These are phyloP conservation scores for Diaporthe citrichinensis DNA, from an alignment of 2,329 filamentous ascomycete genomes.

Conservation along the genomic window DNA sequence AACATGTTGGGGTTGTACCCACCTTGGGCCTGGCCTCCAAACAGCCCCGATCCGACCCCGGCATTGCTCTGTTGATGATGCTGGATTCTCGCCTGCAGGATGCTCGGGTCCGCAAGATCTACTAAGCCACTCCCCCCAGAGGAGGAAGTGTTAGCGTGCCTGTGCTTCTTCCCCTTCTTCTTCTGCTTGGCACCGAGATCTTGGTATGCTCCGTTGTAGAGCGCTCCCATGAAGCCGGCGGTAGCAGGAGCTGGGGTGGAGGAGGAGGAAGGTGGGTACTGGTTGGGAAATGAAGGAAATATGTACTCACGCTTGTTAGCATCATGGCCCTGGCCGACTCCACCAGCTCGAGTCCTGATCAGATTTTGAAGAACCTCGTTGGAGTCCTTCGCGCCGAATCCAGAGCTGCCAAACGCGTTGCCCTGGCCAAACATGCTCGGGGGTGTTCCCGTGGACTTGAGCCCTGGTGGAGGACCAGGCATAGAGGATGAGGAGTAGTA, in stretches of 20 bases:
- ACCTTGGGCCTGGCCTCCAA: slow-evolving; percentile 91
- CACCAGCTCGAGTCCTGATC: slow-evolving; percentile 78
- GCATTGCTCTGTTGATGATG: slow-evolving; percentile 86
- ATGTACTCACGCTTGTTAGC: slow-evolving; percentile 98
- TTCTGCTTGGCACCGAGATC: slow-evolving; percentile 97
- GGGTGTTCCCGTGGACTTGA: slow-evolving; percentile 95
- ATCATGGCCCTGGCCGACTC: slow-evolving; percentile 82
- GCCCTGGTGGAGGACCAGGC: slow-evolving; percentile 91
- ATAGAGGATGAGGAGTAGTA: slow-evolving; percentile 85
- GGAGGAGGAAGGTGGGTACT: slow-evolving; percentile 85
- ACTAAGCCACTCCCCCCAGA: slow-evolving; percentile 99
- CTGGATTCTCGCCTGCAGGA: slow-evolving; percentile 97
- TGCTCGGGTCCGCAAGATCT: slow-evolving; percentile 99
- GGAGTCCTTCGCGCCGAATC: slow-evolving; percentile 80
- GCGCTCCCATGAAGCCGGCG: slow-evolving; percentile 89
- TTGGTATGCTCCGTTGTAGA: slow-evolving; percentile 93
- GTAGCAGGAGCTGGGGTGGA: slow-evolving; percentile 86
- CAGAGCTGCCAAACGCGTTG: slow-evolving; percentile 82
- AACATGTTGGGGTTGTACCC: slow-evolving; percentile 92
- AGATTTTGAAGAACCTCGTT: slow-evolving; percentile 86
- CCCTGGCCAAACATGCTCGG: slow-evolving; percentile 95
- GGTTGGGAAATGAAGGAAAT: slow-evolving; percentile 91
- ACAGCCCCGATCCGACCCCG: slow-evolving; percentile 90
- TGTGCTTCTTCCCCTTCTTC: slow-evolving; percentile 99
- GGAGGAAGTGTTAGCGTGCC: slow-evolving; percentile 99